Evolutionary conservation across 208 protist genomes (phyloP).

Genomic region (Crithidia brevicula): DNA sequence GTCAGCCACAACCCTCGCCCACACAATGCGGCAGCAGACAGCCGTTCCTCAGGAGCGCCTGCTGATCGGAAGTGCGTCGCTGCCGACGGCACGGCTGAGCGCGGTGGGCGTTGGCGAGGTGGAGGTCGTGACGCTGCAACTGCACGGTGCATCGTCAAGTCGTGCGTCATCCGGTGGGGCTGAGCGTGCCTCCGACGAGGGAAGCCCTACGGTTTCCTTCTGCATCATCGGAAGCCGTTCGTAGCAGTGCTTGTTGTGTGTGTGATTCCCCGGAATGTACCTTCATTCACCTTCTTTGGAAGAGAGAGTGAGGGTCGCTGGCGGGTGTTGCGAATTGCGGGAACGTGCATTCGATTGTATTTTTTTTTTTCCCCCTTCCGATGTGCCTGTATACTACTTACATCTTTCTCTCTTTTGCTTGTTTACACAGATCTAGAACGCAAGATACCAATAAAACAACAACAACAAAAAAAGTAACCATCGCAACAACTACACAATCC

Average conservation of each 20-base stretch:
- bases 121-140: slow-evolving; percentile 21
- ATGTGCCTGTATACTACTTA: too few relatives aligned
- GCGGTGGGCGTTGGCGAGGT: slow-evolving; percentile 15
- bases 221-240: slow-evolving; percentile 42
- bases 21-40: slow-evolving; percentile 6
- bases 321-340: too few relatives aligned
- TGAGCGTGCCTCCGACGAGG: neutral
- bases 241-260: neutral
- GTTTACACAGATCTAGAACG: too few relatives aligned
- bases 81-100: slow-evolving; percentile 15
- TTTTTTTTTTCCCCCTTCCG: neutral
- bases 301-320: too few relatives aligned
- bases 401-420: too few relatives aligned
- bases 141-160: slow-evolving; percentile 1
- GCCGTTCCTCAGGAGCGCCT: slow-evolving; percentile 7
- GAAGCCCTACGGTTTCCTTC: slow-evolving; percentile 43
- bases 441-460: too few relatives aligned
- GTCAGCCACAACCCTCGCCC: neutral
- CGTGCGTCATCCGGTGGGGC: neutral
- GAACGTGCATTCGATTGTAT: neutral
- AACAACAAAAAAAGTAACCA: too few relatives aligned
- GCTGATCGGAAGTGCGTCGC: slow-evolving; percentile 16
- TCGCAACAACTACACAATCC: too few relatives aligned
- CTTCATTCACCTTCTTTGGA: too few relatives aligned
- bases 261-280: too few relatives aligned